These are phyloP conservation scores for Cladosporium sp. DNA, from an alignment of 2,329 filamentous ascomycete species.

Conservation along the genomic window DNA sequence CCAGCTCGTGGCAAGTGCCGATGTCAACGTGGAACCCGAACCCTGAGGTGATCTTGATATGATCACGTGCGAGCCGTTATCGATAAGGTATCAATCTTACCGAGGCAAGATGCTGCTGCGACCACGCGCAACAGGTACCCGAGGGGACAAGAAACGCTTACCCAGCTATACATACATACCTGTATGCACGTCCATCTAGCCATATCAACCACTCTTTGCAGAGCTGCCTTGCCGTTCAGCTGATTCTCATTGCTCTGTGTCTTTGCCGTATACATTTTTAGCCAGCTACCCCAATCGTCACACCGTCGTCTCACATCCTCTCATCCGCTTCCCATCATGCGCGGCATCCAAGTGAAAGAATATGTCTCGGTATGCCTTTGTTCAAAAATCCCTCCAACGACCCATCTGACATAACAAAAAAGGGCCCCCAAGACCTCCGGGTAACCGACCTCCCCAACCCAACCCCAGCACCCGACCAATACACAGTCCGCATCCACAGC, in stretches of 20 bases:
- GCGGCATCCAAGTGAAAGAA: constrained; percentile 54
- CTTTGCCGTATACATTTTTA: background rate
- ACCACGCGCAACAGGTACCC: background rate
- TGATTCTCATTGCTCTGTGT: background rate
- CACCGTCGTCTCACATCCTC: background rate
- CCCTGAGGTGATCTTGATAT: background rate
- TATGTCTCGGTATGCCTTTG: constrained; percentile 29
- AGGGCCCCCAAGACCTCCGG: constrained; percentile 78
- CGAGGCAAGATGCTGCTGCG: constrained; percentile 1
- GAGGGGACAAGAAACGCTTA: background rate
- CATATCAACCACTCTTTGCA: background rate
- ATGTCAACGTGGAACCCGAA: background rate
- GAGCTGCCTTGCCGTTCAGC: too few species aligned
- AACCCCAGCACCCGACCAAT: constrained; percentile 69
- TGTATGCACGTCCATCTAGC: background rate
- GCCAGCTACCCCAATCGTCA: background rate
- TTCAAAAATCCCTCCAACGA: background rate
- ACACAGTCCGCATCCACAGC: constrained; percentile 83
- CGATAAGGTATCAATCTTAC: background rate
- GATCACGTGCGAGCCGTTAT: background rate
- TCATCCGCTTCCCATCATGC: constrained; percentile 57
- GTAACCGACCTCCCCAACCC: constrained; percentile 77
- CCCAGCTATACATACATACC: background rate
- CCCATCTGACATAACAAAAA: background rate
- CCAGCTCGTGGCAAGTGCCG: background rate